A percentile compares a stretch with the other conserved stretches of the same genome.
phyloP scores from a whole-genome alignment of 1,284 basidiomycete genomes.

The Ceratobasidium sp. region DNA sequence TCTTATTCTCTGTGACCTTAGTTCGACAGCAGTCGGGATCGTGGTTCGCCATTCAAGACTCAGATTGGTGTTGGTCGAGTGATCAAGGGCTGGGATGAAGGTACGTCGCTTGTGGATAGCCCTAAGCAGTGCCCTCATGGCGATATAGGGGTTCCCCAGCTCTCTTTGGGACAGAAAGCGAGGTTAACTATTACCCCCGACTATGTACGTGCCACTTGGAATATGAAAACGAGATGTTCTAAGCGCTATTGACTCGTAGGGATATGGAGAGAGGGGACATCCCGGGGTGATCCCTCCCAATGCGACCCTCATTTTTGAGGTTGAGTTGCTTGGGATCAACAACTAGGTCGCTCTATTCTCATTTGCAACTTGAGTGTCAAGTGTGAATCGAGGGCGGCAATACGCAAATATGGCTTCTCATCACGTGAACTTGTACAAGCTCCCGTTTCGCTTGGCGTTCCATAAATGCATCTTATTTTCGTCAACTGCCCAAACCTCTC shows the following conservation, averaged over 20 bases:
- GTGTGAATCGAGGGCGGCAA: not conserved
- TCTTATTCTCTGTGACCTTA: conserved; percentile 2
- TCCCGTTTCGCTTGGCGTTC: not conserved
- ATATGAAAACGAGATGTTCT: not conserved
- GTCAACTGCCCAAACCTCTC: not conserved
- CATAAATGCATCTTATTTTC: not conserved
- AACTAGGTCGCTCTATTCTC: conserved; percentile 16
- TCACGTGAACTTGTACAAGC: not conserved
- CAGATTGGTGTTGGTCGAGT: conserved; percentile 84
- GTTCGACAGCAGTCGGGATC: conserved; percentile 57
- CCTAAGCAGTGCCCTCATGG: not conserved
- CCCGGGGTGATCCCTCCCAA: conserved; percentile 51
- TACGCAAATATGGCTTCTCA: not conserved
- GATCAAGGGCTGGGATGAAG: conserved; percentile 93
- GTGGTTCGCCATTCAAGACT: conserved; percentile 73
- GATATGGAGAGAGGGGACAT: conserved; percentile 49
- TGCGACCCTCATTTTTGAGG: conserved; percentile 53
- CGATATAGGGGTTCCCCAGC: conserved; percentile 72
- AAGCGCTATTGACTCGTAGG: conserved; percentile 32
- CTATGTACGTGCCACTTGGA: conserved; percentile 64
- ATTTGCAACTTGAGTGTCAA: not conserved
- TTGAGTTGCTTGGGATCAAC: conserved; percentile 51
- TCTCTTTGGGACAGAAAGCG: conserved; percentile 85
- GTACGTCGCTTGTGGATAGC: conserved; percentile 60
- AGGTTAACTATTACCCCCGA: conserved; percentile 73